Conservation (phyloP, 164 flowering plant genomes). For the Amborella trichopoda region DNA sequence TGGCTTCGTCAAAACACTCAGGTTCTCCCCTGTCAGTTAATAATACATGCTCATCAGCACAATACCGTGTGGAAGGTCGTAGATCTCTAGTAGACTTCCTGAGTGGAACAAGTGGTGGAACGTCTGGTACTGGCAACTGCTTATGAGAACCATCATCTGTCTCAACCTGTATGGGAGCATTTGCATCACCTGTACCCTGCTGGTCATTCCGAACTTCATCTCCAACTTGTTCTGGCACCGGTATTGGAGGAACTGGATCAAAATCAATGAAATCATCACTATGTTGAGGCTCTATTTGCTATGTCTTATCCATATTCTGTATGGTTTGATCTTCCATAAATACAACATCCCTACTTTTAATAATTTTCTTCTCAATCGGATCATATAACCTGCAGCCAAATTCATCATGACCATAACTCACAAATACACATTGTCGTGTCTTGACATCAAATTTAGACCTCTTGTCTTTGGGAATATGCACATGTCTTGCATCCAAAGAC, state of each 20-base stretch:
- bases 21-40: background rate
- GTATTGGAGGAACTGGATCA: background rate
- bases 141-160: too few species aligned
- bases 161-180: too few species aligned
- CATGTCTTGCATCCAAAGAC: background rate
- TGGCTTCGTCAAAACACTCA: background rate
- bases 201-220: background rate
- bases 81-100: background rate
- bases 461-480: constrained; percentile 2
- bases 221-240: background rate
- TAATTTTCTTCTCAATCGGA: background rate
- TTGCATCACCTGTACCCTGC: too few species aligned
- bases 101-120: background rate
- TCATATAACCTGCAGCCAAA: constrained; percentile 1
- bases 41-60: background rate
- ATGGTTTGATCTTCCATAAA: background rate
- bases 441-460: background rate
- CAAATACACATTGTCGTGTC: background rate
- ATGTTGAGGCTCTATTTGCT: background rate
- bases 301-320: background rate
- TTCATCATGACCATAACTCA: background rate
- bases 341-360: background rate
- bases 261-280: background rate
- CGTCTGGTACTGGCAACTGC: too few species aligned
- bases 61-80: background rate